Conservation (phyloP, 345 rosid species). For the Camelina laxa region DNA sequence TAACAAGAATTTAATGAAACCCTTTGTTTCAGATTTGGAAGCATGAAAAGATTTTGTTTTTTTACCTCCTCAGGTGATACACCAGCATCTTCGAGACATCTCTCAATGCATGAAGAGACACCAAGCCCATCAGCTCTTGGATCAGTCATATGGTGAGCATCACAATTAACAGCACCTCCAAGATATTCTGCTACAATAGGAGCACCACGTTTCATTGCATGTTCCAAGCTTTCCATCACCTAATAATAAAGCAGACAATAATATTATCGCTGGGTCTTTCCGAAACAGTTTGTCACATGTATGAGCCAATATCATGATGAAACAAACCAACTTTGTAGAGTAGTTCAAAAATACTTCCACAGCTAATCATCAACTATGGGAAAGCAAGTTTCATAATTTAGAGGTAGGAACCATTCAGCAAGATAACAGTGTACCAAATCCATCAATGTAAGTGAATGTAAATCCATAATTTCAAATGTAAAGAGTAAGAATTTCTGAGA, state of each 20-base stretch:
- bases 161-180: slow-evolving; percentile 98
- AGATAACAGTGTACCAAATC: not conserved
- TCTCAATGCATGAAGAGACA: slow-evolving; percentile 92
- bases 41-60: not conserved
- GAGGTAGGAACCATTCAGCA: not conserved
- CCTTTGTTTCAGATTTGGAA: not conserved
- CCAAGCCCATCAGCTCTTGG: slow-evolving; percentile 99
- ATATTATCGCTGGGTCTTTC: not conserved
- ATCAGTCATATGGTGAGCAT: slow-evolving; percentile 99
- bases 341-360: not conserved
- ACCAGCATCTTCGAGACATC: slow-evolving; percentile 97
- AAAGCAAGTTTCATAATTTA: not conserved
- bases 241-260: slow-evolving; percentile 41
- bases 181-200: slow-evolving; percentile 96
- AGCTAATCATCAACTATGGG: not conserved
- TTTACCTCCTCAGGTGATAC: slow-evolving; percentile 95
- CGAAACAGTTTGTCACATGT: slow-evolving; percentile 7
- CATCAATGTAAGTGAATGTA: too few relatives aligned
- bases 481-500: slow-evolving; percentile 16
- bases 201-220: slow-evolving; percentile 93
- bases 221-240: slow-evolving; percentile 99
- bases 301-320: slow-evolving; percentile 8
- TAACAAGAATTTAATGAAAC: not conserved
- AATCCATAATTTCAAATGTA: not conserved
- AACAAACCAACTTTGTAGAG: not conserved